Evolutionary conservation across 257 asterid species (phyloP).

Genomic region (Solanum pimpinellifolium): DNA sequence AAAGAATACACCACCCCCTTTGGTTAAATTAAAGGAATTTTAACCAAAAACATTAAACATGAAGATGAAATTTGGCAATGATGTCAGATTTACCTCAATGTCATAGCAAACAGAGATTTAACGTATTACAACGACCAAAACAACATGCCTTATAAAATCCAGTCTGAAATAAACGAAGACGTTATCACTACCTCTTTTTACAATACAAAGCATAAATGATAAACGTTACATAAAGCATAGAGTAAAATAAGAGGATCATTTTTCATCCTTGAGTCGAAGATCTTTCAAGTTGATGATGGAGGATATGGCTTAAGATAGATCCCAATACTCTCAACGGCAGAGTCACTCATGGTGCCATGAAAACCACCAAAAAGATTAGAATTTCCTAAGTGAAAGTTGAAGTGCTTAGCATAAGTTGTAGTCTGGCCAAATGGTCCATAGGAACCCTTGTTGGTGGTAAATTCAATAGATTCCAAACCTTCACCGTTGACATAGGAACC

Average conservation of each 20-base stretch:
- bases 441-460: slow-evolving; percentile 1
- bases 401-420: neutral
- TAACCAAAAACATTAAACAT: neutral
- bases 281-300: neutral
- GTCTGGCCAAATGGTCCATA: neutral
- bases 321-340: slow-evolving; percentile 16
- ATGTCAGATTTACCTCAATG: neutral
- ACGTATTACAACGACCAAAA: neutral
- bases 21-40: neutral
- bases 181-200: neutral
- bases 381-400: slow-evolving; percentile 15
- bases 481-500: fast-evolving
- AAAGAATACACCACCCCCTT: neutral
- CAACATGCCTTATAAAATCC: too few species aligned
- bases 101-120: neutral
- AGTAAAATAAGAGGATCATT: neutral
- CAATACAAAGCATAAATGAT: neutral
- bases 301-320: slow-evolving; percentile 24
- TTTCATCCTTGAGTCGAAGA: neutral
- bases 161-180: too few species aligned
- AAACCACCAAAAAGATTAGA: slow-evolving; percentile 28
- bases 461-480: neutral
- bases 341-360: slow-evolving; percentile 7
- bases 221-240: neutral
- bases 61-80: neutral